Evolutionary conservation across 495 filamentous ascomycete genomes (phyloP).

Genomic region (Staphylotrichum longicolle): DNA sequence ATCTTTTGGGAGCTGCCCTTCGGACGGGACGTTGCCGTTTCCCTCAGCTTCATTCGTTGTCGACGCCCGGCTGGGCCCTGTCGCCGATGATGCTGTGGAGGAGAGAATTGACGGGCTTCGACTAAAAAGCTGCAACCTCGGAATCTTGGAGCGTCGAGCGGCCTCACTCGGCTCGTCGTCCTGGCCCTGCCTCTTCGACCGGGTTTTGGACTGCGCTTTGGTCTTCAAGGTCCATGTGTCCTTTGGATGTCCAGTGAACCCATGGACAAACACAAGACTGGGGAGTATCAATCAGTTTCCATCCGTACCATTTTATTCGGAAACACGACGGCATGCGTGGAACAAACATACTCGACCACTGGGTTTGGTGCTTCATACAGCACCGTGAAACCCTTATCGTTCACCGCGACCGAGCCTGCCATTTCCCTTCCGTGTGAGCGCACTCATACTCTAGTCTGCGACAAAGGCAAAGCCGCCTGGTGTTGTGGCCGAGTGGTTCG

Average conservation of each 20-base stretch:
- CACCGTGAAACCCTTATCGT: conserved; percentile 20
- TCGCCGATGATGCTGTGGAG: neutral
- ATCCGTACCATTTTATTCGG: no score
- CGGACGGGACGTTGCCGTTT: no score
- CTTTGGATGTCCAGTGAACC: conserved; percentile 21
- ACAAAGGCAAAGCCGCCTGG: no score
- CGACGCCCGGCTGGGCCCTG: neutral
- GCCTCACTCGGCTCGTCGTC: neutral
- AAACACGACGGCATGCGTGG: neutral
- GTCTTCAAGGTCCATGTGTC: conserved; percentile 17
- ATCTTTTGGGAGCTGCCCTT: neutral
- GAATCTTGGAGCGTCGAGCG: neutral
- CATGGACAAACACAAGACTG: conserved; percentile 20
- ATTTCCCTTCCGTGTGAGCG: no score
- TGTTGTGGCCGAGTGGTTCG: no score
- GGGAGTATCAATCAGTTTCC: no score
- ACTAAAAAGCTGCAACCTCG: no score
- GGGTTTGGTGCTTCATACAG: conserved; percentile 7
- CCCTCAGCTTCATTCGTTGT: neutral
- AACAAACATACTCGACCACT: neutral
- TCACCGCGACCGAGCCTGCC: neutral
- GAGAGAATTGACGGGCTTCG: neutral
- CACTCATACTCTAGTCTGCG: no score
- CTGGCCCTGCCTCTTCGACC: neutral
- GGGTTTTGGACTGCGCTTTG: neutral